Evolutionary conservation across 306 rosid genomes (phyloP), one percentile per base, ranked within the genome.

Genomic region (Nissolia schottii): DNA sequence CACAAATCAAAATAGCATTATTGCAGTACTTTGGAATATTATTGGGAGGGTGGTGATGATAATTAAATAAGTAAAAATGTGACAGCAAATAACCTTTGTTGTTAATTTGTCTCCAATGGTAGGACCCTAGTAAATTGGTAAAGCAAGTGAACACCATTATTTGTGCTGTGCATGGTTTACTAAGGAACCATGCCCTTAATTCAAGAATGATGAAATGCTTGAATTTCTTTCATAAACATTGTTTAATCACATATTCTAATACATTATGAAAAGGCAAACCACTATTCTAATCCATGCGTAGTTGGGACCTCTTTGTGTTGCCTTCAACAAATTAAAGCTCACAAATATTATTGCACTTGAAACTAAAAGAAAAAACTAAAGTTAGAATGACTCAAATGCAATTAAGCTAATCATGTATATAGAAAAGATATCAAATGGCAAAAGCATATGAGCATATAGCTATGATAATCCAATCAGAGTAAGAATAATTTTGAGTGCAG

Each of bases 381-480:
- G 8, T 19, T 23, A 25, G 55, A 55, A 23, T 18, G 19, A n/a
- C 25, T 38, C 49, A 34, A 51, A 37, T 38, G 18, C 18, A 35
- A 53, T 23, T 18, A 43, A 37, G 41, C 18, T 35, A 23, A 34
- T 35, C 14, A 69, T 53, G 2, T 0, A 14, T 34, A 5, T 68
- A 53, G 4, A 34, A 27, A 9, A n/a, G 18, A 22, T 48, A 71
- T 23, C 9, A 55, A 29, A 34, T 2, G 12, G 46, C 4, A 59
- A 73, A 58, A 60, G 37, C 22, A 25, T 69, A 31, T 23, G 14
- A n/a, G n/a, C n/a, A n/a, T 29, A 11, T 22, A 64, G 35, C n/a
- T 54, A 87, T 78, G 60, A 79, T 85, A 79, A 70, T 80, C 78
- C 73, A 79, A 80, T 85, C 69, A 79, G 73, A 76, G 19, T 18